Conservation (phyloP, 1,284 basidiomycete genomes). For the Heterobasidion occidentale region DNA sequence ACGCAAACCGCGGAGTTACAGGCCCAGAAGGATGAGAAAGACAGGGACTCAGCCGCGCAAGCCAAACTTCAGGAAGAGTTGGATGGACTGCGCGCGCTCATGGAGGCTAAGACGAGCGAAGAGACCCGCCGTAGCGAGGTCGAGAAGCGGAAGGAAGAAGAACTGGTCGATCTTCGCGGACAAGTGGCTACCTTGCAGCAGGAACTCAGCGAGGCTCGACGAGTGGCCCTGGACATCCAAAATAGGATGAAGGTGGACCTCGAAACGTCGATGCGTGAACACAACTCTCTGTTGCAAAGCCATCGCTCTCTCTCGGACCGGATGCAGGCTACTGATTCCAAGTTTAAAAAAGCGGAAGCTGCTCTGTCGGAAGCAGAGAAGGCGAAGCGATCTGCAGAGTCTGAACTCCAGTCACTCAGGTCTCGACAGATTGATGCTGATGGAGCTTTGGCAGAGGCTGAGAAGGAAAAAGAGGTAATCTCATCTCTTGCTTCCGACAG, state of each 20-base stretch:
- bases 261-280: conserved; percentile 50
- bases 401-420: conserved; percentile 66
- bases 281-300: conserved; percentile 45
- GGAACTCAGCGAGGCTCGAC: conserved; percentile 53
- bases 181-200: conserved; percentile 55
- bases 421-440: conserved; percentile 72
- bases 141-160: conserved; percentile 83
- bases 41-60: conserved; percentile 43
- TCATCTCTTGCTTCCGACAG: not conserved
- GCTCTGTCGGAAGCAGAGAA: conserved; percentile 63
- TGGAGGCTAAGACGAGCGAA: conserved; percentile 83
- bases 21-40: conserved; percentile 54
- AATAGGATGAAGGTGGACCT: conserved; percentile 65
- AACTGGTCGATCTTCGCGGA: conserved; percentile 68
- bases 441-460: conserved; percentile 52
- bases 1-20: conserved; percentile 61
- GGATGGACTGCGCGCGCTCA: conserved; percentile 75
- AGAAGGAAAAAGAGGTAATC: conserved; percentile 67
- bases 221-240: conserved; percentile 50
- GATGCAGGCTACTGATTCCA: conserved; percentile 43
- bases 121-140: conserved; percentile 80
- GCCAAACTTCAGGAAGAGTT: conserved; percentile 74
- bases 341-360: conserved; percentile 44
- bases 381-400: conserved; percentile 61
- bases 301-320: conserved; percentile 60